These are phyloP conservation scores for Fusarium cicatricum DNA, from an alignment of 2,329 filamentous ascomycete species.

Conservation along the genomic window DNA sequence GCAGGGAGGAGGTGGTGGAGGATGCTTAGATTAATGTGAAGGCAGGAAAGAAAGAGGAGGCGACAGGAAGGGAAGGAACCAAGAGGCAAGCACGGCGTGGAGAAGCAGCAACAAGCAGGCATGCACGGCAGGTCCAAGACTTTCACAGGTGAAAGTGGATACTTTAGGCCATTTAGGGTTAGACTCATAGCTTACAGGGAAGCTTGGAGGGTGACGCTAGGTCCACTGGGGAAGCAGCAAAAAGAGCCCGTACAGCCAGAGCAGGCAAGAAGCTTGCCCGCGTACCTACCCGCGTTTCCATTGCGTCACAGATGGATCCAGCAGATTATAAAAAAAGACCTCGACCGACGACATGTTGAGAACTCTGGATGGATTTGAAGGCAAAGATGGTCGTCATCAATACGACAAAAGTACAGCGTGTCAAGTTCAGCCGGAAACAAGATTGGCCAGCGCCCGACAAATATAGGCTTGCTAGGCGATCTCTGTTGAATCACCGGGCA, in stretches of 20 bases:
- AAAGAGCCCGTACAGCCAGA: background rate
- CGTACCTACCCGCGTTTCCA: background rate
- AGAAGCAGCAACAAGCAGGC: conserved; percentile 22
- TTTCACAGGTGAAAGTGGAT: background rate
- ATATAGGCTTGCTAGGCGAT: conserved; percentile 7
- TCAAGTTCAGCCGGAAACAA: conserved; percentile 1
- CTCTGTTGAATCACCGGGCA: conserved; percentile 28
- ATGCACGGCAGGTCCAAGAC: conserved; percentile 17
- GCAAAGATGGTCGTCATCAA: conserved; percentile 21
- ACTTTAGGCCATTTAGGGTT: conserved; percentile 15
- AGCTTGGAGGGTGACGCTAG: conserved; percentile 19
- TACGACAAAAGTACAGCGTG: background rate
- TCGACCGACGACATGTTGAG: background rate
- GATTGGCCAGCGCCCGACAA: conserved; percentile 13
- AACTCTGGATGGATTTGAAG: background rate
- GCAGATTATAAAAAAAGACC: conserved; percentile 11
- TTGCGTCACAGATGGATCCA: conserved; percentile 36
- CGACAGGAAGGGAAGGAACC: conserved; percentile 11
- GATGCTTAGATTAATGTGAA: conserved; percentile 30
- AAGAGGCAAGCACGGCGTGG: conserved; percentile 13
- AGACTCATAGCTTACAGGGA: conserved; percentile 23
- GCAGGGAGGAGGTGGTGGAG: conserved; percentile 16
- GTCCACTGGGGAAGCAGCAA: conserved; percentile 22
- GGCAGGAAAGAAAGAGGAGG: conserved; percentile 10
- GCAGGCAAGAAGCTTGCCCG: background rate